Base-by-base conservation (phyloP, 805 yeast species). In the Monosporozyma unispora region DNA sequence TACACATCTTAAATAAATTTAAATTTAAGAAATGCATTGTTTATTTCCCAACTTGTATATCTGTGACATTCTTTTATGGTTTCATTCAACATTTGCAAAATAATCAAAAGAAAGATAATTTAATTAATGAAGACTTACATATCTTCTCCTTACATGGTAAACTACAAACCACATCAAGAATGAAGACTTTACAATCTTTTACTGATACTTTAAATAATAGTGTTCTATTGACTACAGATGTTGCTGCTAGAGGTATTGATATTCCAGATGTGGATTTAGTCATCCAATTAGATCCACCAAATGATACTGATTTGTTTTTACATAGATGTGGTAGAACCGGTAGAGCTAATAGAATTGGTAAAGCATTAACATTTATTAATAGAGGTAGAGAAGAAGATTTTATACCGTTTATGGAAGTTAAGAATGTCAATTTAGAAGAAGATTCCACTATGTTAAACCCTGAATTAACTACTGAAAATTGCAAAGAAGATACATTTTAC, bases 231-330 rank as follows among this genome's bases (percentile, higher is more conserved):
- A 89, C 99, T 1, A 93, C 99, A 0, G 99, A 93, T 72, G 96
- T 93, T n/a, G 97, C 99, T 0, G 96, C 98, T 0, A 76, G 99
- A 62, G 99, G 99, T 41, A 78, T 93, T 21, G 99, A 93, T 70
- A 83, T 93, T 27, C 95, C 96, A 0, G 93, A 90, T 48, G 97
- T 93, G 9, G 98, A 93, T 60, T 68, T 90, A 23, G 98, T 91
- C 3, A 70, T 93, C n/a, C 99, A 93, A 63, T 57, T 91, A 22
- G 98, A 93, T 55, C 96, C 98, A 1, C 99, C 99, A 1, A 81
- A 88, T 0, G 96, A 90, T 56, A 87, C 97, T 0, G 95, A 85
- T 60, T 79, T 88, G 62, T 93, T 91, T 61, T 75, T 91, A 41
- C 99, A 93, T 65, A 77, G 99, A 62, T 86, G 91, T 67, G 99